Evolutionary conservation across 495 filamentous ascomycete species (phyloP).

Genomic region (Copromyces sp.): DNA sequence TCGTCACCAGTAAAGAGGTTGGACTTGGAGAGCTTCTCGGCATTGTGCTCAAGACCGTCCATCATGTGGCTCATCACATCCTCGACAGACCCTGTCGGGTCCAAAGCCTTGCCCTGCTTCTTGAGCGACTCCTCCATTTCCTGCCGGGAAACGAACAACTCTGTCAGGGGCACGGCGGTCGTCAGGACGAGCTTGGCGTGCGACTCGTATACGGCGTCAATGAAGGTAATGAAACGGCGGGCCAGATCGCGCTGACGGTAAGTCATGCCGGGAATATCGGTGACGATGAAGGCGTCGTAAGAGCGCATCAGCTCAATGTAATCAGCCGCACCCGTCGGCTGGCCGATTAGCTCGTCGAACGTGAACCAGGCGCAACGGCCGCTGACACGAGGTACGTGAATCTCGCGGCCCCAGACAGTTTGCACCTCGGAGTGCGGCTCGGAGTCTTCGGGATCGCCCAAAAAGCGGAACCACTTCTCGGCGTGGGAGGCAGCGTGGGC

Average conservation of each 20-base stretch:
- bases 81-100: conserved; percentile 50
- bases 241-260: conserved; percentile 78
- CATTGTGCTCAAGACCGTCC: conserved; percentile 86
- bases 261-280: conserved; percentile 86
- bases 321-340: conserved; percentile 83
- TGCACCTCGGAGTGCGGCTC: conserved; percentile 69
- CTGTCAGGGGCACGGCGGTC: conserved; percentile 67
- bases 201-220: conserved; percentile 83
- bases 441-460: conserved; percentile 71
- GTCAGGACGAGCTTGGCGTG: conserved; percentile 93
- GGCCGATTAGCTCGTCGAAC: conserved; percentile 81
- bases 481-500: conserved; percentile 67
- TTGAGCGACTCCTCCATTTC: conserved; percentile 53
- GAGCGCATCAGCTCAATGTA: conserved; percentile 86
- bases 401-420: conserved; percentile 87
- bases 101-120: conserved; percentile 28
- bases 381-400: conserved; percentile 77
- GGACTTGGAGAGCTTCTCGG: conserved; percentile 72
- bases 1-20: conserved; percentile 91
- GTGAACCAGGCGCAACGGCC: conserved; percentile 82
- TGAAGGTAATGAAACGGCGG: conserved; percentile 89
- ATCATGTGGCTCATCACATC: conserved; percentile 83
- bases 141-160: conserved; percentile 77
- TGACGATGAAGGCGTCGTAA: conserved; percentile 87
- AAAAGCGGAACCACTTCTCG: conserved; percentile 87